Evolutionary conservation across 1,284 basidiomycete genomes (phyloP).

Genomic region (Cystobasidium sp.): DNA sequence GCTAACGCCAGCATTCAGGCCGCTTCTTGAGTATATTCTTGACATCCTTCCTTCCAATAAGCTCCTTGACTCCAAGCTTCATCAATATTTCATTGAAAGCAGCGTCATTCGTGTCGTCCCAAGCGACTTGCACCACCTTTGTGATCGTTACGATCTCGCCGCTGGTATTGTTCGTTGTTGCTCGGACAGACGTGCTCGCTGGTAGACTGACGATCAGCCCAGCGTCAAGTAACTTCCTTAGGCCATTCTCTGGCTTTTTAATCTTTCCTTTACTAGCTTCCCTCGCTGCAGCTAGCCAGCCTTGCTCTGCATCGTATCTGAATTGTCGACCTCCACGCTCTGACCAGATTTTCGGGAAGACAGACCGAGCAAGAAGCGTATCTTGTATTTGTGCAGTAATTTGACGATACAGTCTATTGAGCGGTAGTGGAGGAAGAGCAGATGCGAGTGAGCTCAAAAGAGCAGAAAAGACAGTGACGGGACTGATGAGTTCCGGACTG

Average conservation of each 20-base stretch:
- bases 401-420: slow-evolving; percentile 43
- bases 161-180: slow-evolving; percentile 40
- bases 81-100: slow-evolving; percentile 47
- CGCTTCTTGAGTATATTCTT: slow-evolving; percentile 48
- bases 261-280: slow-evolving; percentile 46
- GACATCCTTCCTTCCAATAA: slow-evolving; percentile 47
- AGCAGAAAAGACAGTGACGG: slow-evolving; percentile 50
- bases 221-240: slow-evolving; percentile 48
- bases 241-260: slow-evolving; percentile 45
- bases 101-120: slow-evolving; percentile 49
- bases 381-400: slow-evolving; percentile 41
- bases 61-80: slow-evolving; percentile 50
- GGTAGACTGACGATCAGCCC: slow-evolving; percentile 49
- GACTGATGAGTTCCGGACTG: slow-evolving; percentile 49
- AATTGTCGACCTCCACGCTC: slow-evolving; percentile 48
- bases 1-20: slow-evolving; percentile 51
- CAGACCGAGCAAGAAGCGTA: slow-evolving; percentile 26
- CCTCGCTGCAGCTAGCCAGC: slow-evolving; percentile 50
- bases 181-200: slow-evolving; percentile 16
- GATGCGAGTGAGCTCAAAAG: slow-evolving; percentile 47
- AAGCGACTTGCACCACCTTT: slow-evolving; percentile 50
- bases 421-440: slow-evolving; percentile 45
- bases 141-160: slow-evolving; percentile 46
- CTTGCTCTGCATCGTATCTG: slow-evolving; percentile 48
- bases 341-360: slow-evolving; percentile 40